phyloP scores from a whole-genome alignment of 352 stramenopile species.

The Globisporangium barbulae region DNA sequence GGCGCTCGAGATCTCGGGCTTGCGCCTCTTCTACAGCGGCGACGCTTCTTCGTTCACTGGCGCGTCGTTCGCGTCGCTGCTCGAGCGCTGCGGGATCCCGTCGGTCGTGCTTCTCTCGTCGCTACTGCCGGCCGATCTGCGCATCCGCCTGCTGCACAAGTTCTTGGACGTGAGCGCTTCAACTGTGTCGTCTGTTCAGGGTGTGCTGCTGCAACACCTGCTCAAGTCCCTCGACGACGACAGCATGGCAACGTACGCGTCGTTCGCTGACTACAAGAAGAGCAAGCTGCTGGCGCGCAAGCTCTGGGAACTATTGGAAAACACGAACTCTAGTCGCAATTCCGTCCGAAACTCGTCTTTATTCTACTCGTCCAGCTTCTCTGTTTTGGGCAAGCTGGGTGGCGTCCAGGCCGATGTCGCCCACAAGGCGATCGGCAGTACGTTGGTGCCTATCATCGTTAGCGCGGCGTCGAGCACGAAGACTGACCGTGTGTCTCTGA shows the following conservation, averaged over 20 bases:
- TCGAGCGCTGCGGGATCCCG: constrained; percentile 13
- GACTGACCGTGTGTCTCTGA: constrained; percentile 3
- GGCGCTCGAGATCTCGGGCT: constrained; percentile 25
- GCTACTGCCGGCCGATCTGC: constrained; percentile 11
- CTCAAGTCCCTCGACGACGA: constrained; percentile 27
- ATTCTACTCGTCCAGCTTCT: constrained; percentile 39
- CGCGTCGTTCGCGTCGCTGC: constrained; percentile 2
- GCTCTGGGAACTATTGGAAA: constrained; percentile 36
- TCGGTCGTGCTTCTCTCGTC: constrained; percentile 15
- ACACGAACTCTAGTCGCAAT: constrained; percentile 1
- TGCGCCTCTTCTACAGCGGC: constrained; percentile 13
- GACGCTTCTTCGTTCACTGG: background rate
- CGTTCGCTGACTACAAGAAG: constrained; percentile 34
- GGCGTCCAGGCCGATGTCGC: constrained; percentile 25
- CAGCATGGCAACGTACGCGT: constrained; percentile 13
- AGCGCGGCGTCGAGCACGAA: constrained; percentile 11
- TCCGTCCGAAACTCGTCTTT: background rate
- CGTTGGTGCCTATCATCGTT: constrained; percentile 33
- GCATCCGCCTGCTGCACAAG: constrained; percentile 13
- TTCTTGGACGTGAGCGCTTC: constrained; percentile 1
- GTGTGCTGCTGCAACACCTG: constrained; percentile 34
- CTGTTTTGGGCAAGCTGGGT: constrained; percentile 22
- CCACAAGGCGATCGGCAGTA: constrained; percentile 17
- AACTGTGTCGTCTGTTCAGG: constrained; percentile 13
- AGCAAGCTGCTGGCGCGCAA: constrained; percentile 33